A percentile compares a stretch with the other conserved stretches of the same genome.
Conservation (phyloP, 2,329 filamentous ascomycete genomes). For the Calonectria hongkongensis region DNA sequence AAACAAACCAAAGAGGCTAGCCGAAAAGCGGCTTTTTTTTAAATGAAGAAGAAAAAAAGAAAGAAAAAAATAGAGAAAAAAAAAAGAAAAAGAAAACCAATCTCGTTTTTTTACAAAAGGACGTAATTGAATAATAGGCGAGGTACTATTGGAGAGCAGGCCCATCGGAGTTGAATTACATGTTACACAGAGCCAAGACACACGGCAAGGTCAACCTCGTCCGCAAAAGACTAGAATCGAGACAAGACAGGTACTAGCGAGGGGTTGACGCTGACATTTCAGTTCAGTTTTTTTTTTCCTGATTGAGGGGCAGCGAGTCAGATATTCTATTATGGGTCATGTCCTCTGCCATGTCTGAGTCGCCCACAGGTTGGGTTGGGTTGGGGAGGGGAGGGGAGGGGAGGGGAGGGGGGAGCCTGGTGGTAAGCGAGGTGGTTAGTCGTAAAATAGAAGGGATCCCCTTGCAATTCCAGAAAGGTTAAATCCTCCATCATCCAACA, state of each 20-base stretch:
- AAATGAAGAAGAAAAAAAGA: not conserved
- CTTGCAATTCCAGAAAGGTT: constrained; percentile 30
- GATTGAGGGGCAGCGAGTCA: constrained; percentile 31
- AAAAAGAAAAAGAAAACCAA: not conserved
- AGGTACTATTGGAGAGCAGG: constrained; percentile 8
- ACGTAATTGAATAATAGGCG: constrained; percentile 23
- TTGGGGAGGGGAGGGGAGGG: not conserved
- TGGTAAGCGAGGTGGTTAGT: constrained; percentile 34
- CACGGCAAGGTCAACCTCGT: constrained; percentile 15
- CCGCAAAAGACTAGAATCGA: not conserved
- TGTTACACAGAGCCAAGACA: constrained; percentile 3
- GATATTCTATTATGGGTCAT: constrained; percentile 26
- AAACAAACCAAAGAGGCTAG: not conserved
- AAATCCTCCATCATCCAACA: constrained; percentile 32
- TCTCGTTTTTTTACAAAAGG: not conserved
- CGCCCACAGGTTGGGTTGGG: constrained; percentile 5
- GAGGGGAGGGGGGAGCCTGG: not conserved
- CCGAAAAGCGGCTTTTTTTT: not conserved
- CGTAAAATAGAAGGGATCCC: constrained; percentile 34
- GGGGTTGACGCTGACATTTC: not conserved
- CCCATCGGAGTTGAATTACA: not conserved
- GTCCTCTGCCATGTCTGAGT: constrained; percentile 13
- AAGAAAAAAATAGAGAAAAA: not conserved
- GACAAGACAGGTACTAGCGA: not conserved
- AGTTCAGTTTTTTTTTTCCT: not conserved